Percentiles rank a stretch among this genome's conserved stretches.
phyloP scores from a whole-genome alignment of 352 stramenopile species.

The Aphanomyces astaci region DNA sequence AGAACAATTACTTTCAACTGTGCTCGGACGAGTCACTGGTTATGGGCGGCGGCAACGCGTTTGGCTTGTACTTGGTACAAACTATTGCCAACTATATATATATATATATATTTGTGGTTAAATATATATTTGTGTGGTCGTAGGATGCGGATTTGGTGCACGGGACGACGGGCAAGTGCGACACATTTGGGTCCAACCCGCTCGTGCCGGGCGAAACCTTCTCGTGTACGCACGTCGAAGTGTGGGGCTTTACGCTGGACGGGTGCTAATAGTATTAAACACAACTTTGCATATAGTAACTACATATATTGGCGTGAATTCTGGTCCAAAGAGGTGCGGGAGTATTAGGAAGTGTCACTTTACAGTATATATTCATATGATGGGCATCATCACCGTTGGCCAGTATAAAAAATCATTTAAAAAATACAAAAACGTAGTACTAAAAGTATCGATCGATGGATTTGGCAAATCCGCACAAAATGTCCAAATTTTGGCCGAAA shows the following conservation, averaged over 20 bases:
- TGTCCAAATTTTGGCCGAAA: no score
- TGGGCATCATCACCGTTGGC: no score
- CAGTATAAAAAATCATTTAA: no score
- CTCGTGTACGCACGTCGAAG: conserved; percentile 64
- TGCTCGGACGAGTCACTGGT: conserved; percentile 85
- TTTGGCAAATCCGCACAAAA: no score
- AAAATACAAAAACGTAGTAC: no score
- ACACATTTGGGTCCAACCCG: conserved; percentile 80
- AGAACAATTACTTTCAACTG: conserved; percentile 88
- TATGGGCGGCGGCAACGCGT: conserved; percentile 85
- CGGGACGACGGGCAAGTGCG: conserved; percentile 76
- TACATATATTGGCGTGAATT: no score
- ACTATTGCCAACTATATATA: no score
- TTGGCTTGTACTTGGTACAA: conserved; percentile 82
- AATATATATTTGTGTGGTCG: neutral
- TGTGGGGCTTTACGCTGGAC: conserved; percentile 59
- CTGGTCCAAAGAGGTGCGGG: no score
- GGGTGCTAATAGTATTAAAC: neutral
- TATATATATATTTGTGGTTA: neutral
- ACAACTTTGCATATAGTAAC: neutral
- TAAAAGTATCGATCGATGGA: no score
- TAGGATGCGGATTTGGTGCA: conserved; percentile 79
- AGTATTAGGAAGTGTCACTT: no score
- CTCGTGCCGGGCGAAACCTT: conserved; percentile 76
- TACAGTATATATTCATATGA: no score